phyloP scores from a whole-genome alignment of 257 asterid species.

The Sherardia arvensis region DNA sequence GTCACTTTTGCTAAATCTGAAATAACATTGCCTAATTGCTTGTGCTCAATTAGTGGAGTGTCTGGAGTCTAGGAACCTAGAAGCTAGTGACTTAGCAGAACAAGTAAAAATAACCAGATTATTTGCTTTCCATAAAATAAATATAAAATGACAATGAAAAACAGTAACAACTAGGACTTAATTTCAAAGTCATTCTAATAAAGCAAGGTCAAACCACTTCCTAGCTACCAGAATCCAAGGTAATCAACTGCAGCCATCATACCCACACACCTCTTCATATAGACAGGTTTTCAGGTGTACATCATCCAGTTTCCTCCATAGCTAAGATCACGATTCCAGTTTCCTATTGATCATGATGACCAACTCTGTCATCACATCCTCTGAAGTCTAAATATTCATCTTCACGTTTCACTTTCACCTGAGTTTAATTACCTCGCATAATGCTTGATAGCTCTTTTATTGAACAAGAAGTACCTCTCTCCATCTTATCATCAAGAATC shows the following conservation, averaged over 20 bases:
- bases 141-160: too few species aligned
- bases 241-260: background rate
- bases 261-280: constrained; percentile 10
- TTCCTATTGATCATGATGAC: background rate
- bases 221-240: background rate
- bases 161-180: background rate
- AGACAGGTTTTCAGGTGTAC: background rate
- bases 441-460: constrained; percentile 43
- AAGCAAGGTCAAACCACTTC: background rate
- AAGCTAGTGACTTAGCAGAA: background rate
- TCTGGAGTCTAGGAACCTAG: too few species aligned
- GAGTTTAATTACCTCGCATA: constrained; percentile 50
- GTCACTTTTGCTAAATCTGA: too few species aligned
- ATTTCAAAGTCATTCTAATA: background rate
- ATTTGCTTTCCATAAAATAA: background rate
- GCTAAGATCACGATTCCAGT: background rate
- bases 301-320: background rate
- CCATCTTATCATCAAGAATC: constrained; percentile 84
- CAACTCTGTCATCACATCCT: constrained; percentile 32
- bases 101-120: background rate
- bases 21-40: too few species aligned
- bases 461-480: constrained; percentile 47
- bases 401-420: constrained; percentile 17
- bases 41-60: too few species aligned
- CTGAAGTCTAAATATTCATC: constrained; percentile 48